Conservation (phyloP, 768 basidiomycete species). For the Cystobasidium onofrii region DNA sequence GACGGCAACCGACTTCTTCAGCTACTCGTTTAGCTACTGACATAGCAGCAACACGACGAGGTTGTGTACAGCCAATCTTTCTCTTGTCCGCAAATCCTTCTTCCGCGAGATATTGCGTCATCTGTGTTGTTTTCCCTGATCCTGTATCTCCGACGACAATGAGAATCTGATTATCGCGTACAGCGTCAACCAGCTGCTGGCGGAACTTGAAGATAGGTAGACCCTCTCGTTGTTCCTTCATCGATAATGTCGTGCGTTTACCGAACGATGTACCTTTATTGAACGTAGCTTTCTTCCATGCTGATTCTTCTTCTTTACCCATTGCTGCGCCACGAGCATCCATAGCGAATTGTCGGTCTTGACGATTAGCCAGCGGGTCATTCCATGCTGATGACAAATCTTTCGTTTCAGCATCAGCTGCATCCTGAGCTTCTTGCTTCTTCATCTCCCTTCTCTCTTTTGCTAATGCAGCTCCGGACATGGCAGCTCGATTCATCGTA, state of each 20-base stretch:
- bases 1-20: constrained; percentile 93
- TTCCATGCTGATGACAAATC: constrained; percentile 96
- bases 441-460: constrained; percentile 90
- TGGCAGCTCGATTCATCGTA: constrained; percentile 85
- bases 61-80: constrained; percentile 93
- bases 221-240: constrained; percentile 84
- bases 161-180: constrained; percentile 89
- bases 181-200: constrained; percentile 78
- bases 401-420: constrained; percentile 84
- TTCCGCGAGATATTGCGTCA: constrained; percentile 97
- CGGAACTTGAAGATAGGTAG: constrained; percentile 93
- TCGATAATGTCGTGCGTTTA: constrained; percentile 77
- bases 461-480: constrained; percentile 83
- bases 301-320: constrained; percentile 74
- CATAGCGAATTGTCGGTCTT: constrained; percentile 83
- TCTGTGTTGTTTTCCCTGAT: constrained; percentile 97
- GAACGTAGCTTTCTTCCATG: constrained; percentile 84
- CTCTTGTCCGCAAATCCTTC: constrained; percentile 82
- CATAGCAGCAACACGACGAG: constrained; percentile 98
- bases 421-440: constrained; percentile 87
- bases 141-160: constrained; percentile 98
- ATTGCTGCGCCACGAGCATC: constrained; percentile 57
- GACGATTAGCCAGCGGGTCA: constrained; percentile 87
- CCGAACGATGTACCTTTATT: constrained; percentile 73
- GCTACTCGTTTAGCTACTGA: constrained; percentile 97